Percentiles rank a stretch among this genome's conserved stretches.
Conservation (phyloP, 2,329 filamentous ascomycete species). For the Chaetothyriales sp. region DNA sequence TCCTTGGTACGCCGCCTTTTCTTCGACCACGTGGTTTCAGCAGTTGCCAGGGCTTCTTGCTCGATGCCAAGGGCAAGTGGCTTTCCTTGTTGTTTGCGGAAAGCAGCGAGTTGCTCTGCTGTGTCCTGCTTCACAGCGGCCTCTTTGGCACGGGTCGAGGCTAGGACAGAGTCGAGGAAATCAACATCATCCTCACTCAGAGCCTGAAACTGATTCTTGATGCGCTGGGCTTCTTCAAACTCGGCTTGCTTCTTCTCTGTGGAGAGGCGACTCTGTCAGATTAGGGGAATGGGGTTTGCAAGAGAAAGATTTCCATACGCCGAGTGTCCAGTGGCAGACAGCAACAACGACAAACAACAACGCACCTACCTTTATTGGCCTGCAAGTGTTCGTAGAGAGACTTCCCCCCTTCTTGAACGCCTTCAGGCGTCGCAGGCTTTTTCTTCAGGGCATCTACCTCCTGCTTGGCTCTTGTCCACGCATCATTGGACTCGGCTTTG, state of each 20-base stretch:
- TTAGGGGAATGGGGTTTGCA: constrained; percentile 19
- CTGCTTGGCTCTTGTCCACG: constrained; percentile 29
- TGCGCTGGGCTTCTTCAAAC: constrained; percentile 35
- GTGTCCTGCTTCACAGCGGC: constrained; percentile 43
- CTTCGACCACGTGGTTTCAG: constrained; percentile 14
- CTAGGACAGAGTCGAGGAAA: constrained; percentile 40
- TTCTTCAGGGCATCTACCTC: constrained; percentile 18
- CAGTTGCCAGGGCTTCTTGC: constrained; percentile 11
- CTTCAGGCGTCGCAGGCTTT: constrained; percentile 11
- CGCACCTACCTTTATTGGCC: constrained; percentile 34
- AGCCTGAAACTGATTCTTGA: constrained; percentile 37
- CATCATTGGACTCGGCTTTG: constrained; percentile 27
- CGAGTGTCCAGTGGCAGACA: neutral
- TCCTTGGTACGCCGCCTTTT: neutral
- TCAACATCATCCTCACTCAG: constrained; percentile 38
- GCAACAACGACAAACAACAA: neutral
- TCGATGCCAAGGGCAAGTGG: constrained; percentile 20
- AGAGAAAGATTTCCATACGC: constrained; percentile 7
- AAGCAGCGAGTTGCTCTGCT: constrained; percentile 41
- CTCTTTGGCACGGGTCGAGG: constrained; percentile 42
- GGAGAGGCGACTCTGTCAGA: constrained; percentile 23
- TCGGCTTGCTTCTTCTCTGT: constrained; percentile 36
- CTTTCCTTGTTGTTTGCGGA: constrained; percentile 37
- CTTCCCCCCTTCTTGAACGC: constrained; percentile 28
- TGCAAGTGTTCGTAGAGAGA: constrained; percentile 35